Conservation (phyloP, 306 rosid species). For the Betula pendula region DNA sequence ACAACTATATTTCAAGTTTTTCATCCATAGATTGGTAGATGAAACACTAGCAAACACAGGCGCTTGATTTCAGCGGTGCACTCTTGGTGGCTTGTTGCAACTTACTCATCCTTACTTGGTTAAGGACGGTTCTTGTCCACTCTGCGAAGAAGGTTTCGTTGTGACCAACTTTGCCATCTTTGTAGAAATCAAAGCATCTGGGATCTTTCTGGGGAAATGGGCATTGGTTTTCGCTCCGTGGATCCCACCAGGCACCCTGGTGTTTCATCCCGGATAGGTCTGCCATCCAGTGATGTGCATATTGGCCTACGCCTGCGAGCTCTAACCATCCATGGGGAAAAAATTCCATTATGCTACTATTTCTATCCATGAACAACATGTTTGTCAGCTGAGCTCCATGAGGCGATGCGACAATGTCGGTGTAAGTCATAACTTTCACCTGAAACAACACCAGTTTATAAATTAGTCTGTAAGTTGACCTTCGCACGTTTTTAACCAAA, state of each 20-base stretch:
- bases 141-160: slow-evolving; percentile 35
- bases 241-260: slow-evolving; percentile 29
- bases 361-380: slow-evolving; percentile 36
- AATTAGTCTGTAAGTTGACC: too few species aligned
- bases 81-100: slow-evolving; percentile 5
- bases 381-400: slow-evolving; percentile 40
- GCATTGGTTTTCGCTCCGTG: slow-evolving; percentile 16
- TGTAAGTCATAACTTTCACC: slow-evolving; percentile 32
- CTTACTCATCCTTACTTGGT: slow-evolving; percentile 12
- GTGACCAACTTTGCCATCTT: slow-evolving; percentile 30
- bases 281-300: slow-evolving; percentile 38
- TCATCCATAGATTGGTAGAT: background rate
- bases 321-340: slow-evolving; percentile 41
- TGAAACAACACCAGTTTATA: slow-evolving; percentile 14
- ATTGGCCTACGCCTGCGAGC: slow-evolving; percentile 38
- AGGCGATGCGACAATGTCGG: slow-evolving; percentile 39
- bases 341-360: slow-evolving; percentile 39
- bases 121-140: slow-evolving; percentile 32
- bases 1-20: background rate
- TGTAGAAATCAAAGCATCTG: slow-evolving; percentile 30
- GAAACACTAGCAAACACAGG: slow-evolving; percentile 9
- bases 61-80: background rate
- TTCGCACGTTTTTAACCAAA: too few species aligned
- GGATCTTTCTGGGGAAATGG: slow-evolving; percentile 6
- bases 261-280: slow-evolving; percentile 35